These are phyloP conservation scores for Punctularia strigosozonata DNA, from an alignment of 768 basidiomycete genomes.

Conservation along the genomic window DNA sequence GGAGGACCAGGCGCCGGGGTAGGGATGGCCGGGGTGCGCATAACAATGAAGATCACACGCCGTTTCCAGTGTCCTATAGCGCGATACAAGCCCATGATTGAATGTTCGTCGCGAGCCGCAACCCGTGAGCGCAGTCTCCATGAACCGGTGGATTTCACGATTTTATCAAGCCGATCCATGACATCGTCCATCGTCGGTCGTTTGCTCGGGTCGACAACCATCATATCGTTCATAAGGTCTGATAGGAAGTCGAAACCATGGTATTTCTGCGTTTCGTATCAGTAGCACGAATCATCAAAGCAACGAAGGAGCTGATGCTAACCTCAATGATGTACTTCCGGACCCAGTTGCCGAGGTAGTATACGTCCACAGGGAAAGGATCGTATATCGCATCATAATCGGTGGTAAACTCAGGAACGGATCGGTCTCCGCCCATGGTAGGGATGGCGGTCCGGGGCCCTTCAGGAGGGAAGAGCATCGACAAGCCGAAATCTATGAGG, in stretches of 20 bases:
- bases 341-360: constrained; percentile 3
- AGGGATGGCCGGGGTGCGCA: constrained; percentile 4
- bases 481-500: constrained; percentile 24
- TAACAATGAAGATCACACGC: constrained; percentile 3
- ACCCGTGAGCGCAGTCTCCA: constrained; percentile 7
- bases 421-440: background rate
- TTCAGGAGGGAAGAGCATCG: constrained; percentile 10
- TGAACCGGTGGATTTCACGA: constrained; percentile 1
- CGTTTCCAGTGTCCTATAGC: constrained; percentile 1
- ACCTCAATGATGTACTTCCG: no score
- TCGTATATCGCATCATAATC: background rate
- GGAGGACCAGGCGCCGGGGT: background rate
- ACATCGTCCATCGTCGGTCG: constrained; percentile 15
- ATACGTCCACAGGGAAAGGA: constrained; percentile 4
- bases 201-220: constrained; percentile 11
- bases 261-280: no score
- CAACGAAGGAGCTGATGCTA: no score
- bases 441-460: no score
- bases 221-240: constrained; percentile 15
- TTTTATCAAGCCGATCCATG: constrained; percentile 4
- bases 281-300: no score
- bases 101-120: constrained; percentile 2
- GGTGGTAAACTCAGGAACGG: background rate
- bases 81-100: background rate
- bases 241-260: constrained; percentile 14